Evolutionary conservation across 2,329 filamentous ascomycete genomes (phyloP), one percentile per base, ranked within the genome.

Genomic region (Pochonia chlamydosporia): DNA sequence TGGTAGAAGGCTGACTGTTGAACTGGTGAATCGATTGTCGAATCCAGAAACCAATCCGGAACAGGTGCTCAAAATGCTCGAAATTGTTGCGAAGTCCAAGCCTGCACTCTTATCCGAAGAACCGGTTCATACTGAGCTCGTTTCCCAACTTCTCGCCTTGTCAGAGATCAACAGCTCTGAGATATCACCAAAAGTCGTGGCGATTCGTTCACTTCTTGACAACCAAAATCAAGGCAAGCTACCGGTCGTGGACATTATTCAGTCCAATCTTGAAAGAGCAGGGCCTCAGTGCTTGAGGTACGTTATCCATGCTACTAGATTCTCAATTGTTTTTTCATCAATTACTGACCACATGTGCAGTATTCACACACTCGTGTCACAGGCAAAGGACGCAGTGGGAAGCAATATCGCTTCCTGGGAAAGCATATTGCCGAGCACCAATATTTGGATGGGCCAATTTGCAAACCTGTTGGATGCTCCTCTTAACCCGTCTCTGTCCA

Each of bases 381-480:
- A 75, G 13, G 62, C 70, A 5, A 59, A 64, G 14, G 59, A 61
- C 2, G 67, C 66, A 0, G 50, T 56, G 1, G 57, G 63, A 1
- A 54, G 62, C 1, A 53, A 55, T 14, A 28, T n/a, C 3, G 58
- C 58, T 8, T 52, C 59, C 1, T 51, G 62, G 2, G 63, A 71
- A 50, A 70, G 74, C 10, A 64, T 92, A 4, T 70, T 93, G 31
- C 89, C 89, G 0, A 76, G 76, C 54, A 67, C 72, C 0, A 67
- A 75, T 2, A 66, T 78, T 9, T 96, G 91, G 90, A 73, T 76
- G 55, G 56, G 72, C 13, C 78, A 86, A 13, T 64, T 96, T 75
- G 52, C 52, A 2, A 60, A 59, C 14, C 63, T 89, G 48, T 64
- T 87, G 5, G 62, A 72, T 25, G 59, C 66, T 1, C 56, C 68